Conservation (phyloP, 163 green algal species). For the Picocystis sp. region DNA sequence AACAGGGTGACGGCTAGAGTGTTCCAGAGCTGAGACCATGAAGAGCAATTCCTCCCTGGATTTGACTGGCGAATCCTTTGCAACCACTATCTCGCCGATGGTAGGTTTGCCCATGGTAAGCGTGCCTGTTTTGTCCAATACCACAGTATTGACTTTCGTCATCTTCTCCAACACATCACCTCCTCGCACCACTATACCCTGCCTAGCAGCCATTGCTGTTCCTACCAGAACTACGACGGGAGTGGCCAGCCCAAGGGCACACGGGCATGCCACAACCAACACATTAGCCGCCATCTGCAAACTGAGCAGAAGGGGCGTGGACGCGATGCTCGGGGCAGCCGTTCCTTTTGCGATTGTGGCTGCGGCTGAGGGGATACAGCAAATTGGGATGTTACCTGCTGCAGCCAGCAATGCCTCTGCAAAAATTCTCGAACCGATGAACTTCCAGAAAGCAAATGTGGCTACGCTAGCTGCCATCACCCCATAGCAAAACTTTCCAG, state of each 20-base stretch:
- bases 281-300: slow-evolving; percentile 77
- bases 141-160: slow-evolving; percentile 42
- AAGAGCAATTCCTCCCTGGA: slow-evolving; percentile 30
- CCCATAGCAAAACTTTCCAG: slow-evolving; percentile 70
- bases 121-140: slow-evolving; percentile 96
- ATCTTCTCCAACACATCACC: slow-evolving; percentile 70
- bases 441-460: slow-evolving; percentile 73
- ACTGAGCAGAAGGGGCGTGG: slow-evolving; percentile 36
- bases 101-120: slow-evolving; percentile 60
- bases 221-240: slow-evolving; percentile 21
- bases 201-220: slow-evolving; percentile 14
- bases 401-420: slow-evolving; percentile 33
- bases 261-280: slow-evolving; percentile 24
- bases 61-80: slow-evolving; percentile 8
- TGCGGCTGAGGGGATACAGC: slow-evolving; percentile 6
- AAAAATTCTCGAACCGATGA: slow-evolving; percentile 47
- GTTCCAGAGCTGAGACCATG: slow-evolving; percentile 63
- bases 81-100: slow-evolving; percentile 23
- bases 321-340: too few species aligned
- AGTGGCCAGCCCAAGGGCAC: slow-evolving; percentile 24
- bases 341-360: not conserved
- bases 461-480: slow-evolving; percentile 62
- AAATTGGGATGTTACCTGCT: slow-evolving; percentile 1
- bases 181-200: slow-evolving; percentile 69
- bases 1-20: slow-evolving; percentile 59